Conservation (phyloP, 306 rosid species). For the Lathyrus oleraceus region DNA sequence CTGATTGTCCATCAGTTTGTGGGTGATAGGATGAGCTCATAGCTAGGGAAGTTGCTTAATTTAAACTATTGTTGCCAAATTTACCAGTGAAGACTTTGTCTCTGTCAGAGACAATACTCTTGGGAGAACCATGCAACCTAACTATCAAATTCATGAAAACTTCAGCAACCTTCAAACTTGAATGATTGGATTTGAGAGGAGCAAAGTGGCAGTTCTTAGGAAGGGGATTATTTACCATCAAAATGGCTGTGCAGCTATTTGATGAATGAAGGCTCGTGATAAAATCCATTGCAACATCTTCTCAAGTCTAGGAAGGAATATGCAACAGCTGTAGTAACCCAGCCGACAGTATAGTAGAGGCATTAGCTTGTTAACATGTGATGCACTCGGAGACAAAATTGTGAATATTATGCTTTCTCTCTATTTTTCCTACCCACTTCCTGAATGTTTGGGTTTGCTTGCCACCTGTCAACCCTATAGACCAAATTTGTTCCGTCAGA, state of each 20-base stretch:
- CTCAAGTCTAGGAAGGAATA: not conserved
- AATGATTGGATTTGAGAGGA: not conserved
- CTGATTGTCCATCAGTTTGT: not conserved
- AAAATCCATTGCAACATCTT: not conserved
- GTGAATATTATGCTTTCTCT: too few relatives aligned
- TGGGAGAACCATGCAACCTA: not conserved
- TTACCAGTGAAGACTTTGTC: not conserved
- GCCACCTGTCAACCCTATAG: too few relatives aligned
- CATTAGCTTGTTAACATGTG: not conserved
- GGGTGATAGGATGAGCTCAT: not conserved
- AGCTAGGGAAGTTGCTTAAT: not conserved
- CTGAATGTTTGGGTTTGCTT: too few relatives aligned
- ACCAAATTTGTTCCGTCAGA: too few relatives aligned
- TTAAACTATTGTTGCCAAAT: not conserved
- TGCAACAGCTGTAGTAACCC: not conserved
- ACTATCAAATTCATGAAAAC: not conserved
- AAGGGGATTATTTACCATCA: not conserved
- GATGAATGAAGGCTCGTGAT: not conserved
- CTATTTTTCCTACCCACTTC: too few relatives aligned
- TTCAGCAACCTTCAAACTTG: not conserved
- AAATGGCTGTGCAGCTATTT: not conserved
- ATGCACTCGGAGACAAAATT: not conserved
- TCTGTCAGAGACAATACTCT: not conserved
- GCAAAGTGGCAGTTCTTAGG: not conserved
- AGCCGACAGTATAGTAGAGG: not conserved